Evolutionary conservation across 495 filamentous ascomycete genomes (phyloP).

Genomic region (Tuber umbilicatum): DNA sequence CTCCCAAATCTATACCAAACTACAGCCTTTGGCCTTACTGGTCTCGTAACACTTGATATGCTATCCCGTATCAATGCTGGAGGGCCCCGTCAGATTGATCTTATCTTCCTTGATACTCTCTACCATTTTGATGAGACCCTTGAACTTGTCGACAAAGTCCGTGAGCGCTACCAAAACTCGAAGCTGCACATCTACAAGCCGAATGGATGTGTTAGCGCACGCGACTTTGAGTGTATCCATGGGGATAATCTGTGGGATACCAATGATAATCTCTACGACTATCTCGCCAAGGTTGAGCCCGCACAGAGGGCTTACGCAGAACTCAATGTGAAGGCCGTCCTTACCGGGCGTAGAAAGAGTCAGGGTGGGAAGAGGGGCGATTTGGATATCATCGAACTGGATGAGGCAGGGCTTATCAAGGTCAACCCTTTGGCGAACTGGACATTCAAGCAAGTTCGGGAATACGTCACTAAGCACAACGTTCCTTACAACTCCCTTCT

Average conservation of each 20-base stretch:
- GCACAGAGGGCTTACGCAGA: conserved; percentile 86
- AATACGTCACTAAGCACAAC: conserved; percentile 74
- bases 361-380: conserved; percentile 90
- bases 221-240: conserved; percentile 73
- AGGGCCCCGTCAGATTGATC: conserved; percentile 62
- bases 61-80: conserved; percentile 75
- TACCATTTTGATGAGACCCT: conserved; percentile 93
- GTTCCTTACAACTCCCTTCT: conserved; percentile 92
- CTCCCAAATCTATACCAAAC: conserved; percentile 91
- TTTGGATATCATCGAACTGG: conserved; percentile 82
- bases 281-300: conserved; percentile 93
- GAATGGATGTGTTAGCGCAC: conserved; percentile 57
- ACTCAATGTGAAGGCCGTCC: conserved; percentile 79
- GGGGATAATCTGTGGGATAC: conserved; percentile 79
- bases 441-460: conserved; percentile 81
- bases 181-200: conserved; percentile 86
- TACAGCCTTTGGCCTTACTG: conserved; percentile 93
- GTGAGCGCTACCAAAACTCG: conserved; percentile 66
- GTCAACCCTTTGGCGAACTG: conserved; percentile 98
- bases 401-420: conserved; percentile 89
- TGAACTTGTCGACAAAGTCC: conserved; percentile 70
- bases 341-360: conserved; percentile 87
- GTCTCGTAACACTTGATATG: conserved; percentile 91
- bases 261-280: conserved; percentile 88
- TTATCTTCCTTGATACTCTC: conserved; percentile 95